Evolutionary conservation across 2,329 filamentous ascomycete species (phyloP), one percentile per base, ranked within the genome.

Genomic region (Trichoderma pleuroti): DNA sequence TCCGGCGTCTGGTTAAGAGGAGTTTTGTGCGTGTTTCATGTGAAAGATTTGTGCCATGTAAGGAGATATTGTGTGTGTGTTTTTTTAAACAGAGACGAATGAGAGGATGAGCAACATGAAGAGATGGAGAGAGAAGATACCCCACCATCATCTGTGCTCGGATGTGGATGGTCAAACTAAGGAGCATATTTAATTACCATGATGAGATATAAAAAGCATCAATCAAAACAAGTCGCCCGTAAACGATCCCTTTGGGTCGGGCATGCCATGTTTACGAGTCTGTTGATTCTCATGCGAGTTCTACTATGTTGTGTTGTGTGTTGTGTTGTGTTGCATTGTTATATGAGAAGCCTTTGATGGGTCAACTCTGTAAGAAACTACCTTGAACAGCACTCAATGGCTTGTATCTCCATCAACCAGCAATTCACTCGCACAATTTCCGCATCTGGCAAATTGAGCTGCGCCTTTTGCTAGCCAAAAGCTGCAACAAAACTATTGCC

Each of bases 81-180:
- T 49, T 49, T 46, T 24, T 61, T 63, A 52, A 63, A 18, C 54
- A 52, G 56, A 42, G 42, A 26, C 5, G 28, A 63, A 46, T 12
- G 30, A 49, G 49, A 21, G 28, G 30, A 30, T 26, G 16, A 60
- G 14, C 2, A 32, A 28, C n/a, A 12, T n/a, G 28, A 54, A 56
- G 42, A 69, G 42, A 30, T 30, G 42, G 59, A 39, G 18, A 39
- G 18, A 56, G 26, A 62, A 62, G 60, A 70, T 71, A 70, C 67
- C 67, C 67, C 67, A 30, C 67, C 57, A 70, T 26, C 34, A 42
- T 66, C 46, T 61, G 32, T 16, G 39, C 62, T 70, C 62, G 68
- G 54, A 70, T 70, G 62, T 61, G 62, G 32, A 39, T 52, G 61
- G 63, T 66, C 52, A 71, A 32, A 34, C 57, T 26, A 34, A 69